phyloP scores from a whole-genome alignment of 2,329 filamentous ascomycete species.

The Lithohypha guttulata region DNA sequence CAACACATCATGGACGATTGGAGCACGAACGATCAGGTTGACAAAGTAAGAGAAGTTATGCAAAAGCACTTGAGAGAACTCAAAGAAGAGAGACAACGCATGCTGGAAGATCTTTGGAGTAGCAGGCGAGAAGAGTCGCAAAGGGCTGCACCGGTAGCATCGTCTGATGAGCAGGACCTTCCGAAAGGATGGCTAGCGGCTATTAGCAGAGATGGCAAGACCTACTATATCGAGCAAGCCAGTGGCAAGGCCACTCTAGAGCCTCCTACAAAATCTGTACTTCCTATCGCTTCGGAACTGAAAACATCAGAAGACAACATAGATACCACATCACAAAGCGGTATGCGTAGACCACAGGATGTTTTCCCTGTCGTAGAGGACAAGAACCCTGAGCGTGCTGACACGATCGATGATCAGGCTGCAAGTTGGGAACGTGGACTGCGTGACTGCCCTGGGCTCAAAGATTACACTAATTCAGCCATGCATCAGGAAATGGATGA shows the following conservation, averaged over 20 bases:
- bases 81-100: not conserved
- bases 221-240: constrained; percentile 4
- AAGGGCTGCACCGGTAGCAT: not conserved
- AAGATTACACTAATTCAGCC: not conserved
- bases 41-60: constrained; percentile 6
- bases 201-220: constrained; percentile 5
- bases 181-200: constrained; percentile 1
- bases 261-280: constrained; percentile 58
- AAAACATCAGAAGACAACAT: constrained; percentile 69
- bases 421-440: no score
- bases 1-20: constrained; percentile 4
- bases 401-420: constrained; percentile 98
- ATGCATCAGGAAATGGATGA: no score
- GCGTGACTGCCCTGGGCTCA: not conserved
- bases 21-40: constrained; percentile 11
- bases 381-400: constrained; percentile 96
- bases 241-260: constrained; percentile 1
- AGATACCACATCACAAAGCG: no score
- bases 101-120: not conserved
- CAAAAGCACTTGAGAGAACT: constrained; percentile 4
- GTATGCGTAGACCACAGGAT: constrained; percentile 87
- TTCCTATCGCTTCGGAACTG: constrained; percentile 93
- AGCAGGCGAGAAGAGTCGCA: not conserved
- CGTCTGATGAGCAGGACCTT: constrained; percentile 3
- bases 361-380: no score